These are phyloP conservation scores for Circinella umbellata DNA, from an alignment of 371 early-diverging fungal genomes.

Conservation along the genomic window DNA sequence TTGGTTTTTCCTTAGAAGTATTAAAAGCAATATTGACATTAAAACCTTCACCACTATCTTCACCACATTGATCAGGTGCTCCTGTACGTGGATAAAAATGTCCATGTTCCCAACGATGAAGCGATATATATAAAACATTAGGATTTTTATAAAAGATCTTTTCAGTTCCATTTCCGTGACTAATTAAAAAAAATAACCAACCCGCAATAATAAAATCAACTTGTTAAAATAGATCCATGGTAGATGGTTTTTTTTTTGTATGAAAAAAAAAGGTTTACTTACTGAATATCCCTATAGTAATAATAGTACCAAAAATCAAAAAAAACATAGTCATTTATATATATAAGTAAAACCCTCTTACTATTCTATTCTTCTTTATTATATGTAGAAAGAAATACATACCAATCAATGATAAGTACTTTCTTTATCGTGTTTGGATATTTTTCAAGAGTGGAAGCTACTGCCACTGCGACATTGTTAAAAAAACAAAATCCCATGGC, in stretches of 20 bases:
- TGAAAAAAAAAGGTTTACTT: constrained; percentile 21
- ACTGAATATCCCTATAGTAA: constrained; percentile 65
- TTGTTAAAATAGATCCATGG: too few relatives aligned
- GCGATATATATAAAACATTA: constrained; percentile 67
- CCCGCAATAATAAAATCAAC: not conserved
- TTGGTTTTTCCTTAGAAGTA: constrained; percentile 53
- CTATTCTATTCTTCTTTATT: not conserved
- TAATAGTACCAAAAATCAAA: too few relatives aligned
- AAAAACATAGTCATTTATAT: too few relatives aligned
- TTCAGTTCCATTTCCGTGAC: constrained; percentile 73
- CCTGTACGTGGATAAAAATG: constrained; percentile 67
- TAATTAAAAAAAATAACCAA: constrained; percentile 13
- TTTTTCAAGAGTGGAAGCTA: constrained; percentile 51
- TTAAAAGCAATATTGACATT: constrained; percentile 71
- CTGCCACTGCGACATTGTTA: constrained; percentile 74
- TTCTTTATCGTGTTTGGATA: constrained; percentile 55
- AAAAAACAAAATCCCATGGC: constrained; percentile 77
- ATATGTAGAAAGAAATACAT: not conserved
- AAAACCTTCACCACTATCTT: constrained; percentile 52
- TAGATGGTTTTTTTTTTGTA: too few relatives aligned
- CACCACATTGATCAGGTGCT: constrained; percentile 61
- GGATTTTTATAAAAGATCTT: constrained; percentile 70
- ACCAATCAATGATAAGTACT: constrained; percentile 68
- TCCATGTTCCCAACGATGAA: constrained; percentile 71
- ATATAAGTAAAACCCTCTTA: not conserved